Conservation (phyloP, 75 land plant species). For the Cupressus sempervirens region DNA sequence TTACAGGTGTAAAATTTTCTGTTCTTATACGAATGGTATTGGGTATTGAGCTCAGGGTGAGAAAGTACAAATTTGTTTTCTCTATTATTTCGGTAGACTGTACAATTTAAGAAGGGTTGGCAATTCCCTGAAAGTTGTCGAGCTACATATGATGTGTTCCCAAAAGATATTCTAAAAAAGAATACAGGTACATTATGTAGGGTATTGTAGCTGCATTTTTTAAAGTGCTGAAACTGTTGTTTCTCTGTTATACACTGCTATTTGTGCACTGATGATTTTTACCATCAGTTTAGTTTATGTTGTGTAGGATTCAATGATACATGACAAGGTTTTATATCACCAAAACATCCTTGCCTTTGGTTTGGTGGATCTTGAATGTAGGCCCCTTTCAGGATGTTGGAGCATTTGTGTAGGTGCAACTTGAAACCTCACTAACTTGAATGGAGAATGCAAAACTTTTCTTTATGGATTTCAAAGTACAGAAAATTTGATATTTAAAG, state of each 20-base stretch:
- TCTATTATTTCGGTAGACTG: neutral
- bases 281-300: neutral
- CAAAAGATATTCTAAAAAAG: neutral
- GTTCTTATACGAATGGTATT: neutral
- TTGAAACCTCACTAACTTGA: neutral
- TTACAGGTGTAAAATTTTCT: neutral
- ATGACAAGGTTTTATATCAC: neutral
- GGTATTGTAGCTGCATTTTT: neutral
- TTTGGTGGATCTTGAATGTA: neutral
- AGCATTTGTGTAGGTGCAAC: neutral
- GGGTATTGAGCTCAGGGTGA: neutral
- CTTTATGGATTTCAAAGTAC: too few relatives aligned
- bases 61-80: neutral
- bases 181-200: neutral
- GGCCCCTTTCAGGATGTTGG: neutral
- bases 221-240: neutral
- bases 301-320: neutral
- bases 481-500: too few relatives aligned
- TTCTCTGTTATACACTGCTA: neutral
- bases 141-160: neutral
- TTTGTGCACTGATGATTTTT: neutral
- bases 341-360: neutral
- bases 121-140: neutral
- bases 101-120: neutral
- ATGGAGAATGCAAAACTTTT: too few relatives aligned